A percentile compares a stretch with the other conserved stretches of the same genome.
phyloP scores from a whole-genome alignment of 495 filamentous ascomycete species.

The Ascodesmis nigricans region DNA sequence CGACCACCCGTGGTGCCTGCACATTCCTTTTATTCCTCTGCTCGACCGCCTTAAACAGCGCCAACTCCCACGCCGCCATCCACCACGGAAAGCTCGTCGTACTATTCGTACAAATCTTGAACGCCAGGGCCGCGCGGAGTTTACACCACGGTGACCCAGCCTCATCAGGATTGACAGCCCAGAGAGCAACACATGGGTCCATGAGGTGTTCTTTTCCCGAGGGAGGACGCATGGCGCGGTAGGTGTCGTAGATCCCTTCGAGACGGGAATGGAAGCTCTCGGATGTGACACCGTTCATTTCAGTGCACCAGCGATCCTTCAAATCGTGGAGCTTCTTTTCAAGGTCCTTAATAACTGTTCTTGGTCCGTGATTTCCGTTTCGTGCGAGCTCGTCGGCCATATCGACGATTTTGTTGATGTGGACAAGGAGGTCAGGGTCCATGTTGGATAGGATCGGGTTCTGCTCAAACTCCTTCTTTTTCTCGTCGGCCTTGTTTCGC shows the following conservation, averaged over 20 bases:
- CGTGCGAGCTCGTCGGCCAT: slow-evolving; percentile 13
- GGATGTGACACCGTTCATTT: slow-evolving; percentile 2
- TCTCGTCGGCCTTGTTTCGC: slow-evolving; percentile 28
- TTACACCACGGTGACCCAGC: slow-evolving; percentile 31
- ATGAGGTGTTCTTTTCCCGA: slow-evolving; percentile 9
- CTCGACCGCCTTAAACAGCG: slow-evolving; percentile 35
- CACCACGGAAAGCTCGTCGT: slow-evolving; percentile 33
- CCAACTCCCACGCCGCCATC: slow-evolving; percentile 41
- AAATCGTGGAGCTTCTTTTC: slow-evolving; percentile 11
- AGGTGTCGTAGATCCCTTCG: slow-evolving; percentile 24
- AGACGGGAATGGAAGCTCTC: slow-evolving; percentile 10
- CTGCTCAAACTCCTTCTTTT: slow-evolving; percentile 25
- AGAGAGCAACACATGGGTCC: slow-evolving; percentile 27
- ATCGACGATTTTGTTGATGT: slow-evolving; percentile 17
- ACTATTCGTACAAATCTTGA: slow-evolving; percentile 26
- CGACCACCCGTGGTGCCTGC: slow-evolving; percentile 6
- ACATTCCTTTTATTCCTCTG: slow-evolving; percentile 1
- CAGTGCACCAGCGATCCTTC: slow-evolving; percentile 8
- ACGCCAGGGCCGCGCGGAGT: slow-evolving; percentile 40
- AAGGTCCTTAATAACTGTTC: slow-evolving; percentile 17
- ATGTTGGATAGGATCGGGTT: slow-evolving; percentile 7
- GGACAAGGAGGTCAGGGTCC: slow-evolving; percentile 32
- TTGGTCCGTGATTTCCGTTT: slow-evolving; percentile 18
- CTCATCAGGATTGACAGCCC: slow-evolving; percentile 24
- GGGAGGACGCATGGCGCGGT: slow-evolving; percentile 25